Evolutionary conservation across 768 basidiomycete species (phyloP).

Genomic region (Lyophyllum shimeji): DNA sequence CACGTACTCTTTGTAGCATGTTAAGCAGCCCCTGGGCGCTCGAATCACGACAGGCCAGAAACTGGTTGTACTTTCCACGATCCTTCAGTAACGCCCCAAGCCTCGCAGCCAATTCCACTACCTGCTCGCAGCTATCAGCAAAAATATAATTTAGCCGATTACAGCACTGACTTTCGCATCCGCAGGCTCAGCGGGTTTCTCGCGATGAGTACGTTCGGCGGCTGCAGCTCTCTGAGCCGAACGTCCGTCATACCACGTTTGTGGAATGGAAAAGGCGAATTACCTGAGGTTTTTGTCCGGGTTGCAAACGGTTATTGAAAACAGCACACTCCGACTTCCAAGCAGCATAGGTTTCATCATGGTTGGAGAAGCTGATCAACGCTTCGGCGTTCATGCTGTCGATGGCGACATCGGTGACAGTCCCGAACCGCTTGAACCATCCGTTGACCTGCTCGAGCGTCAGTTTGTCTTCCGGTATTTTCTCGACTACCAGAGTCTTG

Average conservation of each 20-base stretch:
- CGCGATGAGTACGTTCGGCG: too few species aligned
- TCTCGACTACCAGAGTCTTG: conserved; percentile 90
- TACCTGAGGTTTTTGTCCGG: too few species aligned
- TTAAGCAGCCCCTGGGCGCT: neutral
- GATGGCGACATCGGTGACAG: conserved; percentile 89
- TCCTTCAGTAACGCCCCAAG: neutral
- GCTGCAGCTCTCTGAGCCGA: too few species aligned
- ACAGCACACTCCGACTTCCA: conserved; percentile 96
- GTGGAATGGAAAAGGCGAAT: too few species aligned
- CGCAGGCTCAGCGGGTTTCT: too few species aligned
- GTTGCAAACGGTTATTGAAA: conserved; percentile 91
- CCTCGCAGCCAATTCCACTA: neutral
- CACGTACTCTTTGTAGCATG: neutral
- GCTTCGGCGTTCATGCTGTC: conserved; percentile 76
- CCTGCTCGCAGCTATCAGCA: neutral
- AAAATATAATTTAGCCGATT: too few species aligned
- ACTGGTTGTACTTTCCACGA: neutral
- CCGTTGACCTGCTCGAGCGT: conserved; percentile 74
- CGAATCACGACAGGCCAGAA: neutral
- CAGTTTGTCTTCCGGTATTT: conserved; percentile 86
- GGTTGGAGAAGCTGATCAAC: conserved; percentile 81
- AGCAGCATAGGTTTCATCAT: conserved; percentile 82
- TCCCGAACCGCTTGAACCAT: conserved; percentile 93
- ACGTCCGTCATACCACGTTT: too few species aligned
- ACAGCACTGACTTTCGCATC: too few species aligned